Evolutionary conservation across 345 rosid species (phyloP), one percentile per base, ranked within the genome.

Genomic region (Corchorus capsularis): DNA sequence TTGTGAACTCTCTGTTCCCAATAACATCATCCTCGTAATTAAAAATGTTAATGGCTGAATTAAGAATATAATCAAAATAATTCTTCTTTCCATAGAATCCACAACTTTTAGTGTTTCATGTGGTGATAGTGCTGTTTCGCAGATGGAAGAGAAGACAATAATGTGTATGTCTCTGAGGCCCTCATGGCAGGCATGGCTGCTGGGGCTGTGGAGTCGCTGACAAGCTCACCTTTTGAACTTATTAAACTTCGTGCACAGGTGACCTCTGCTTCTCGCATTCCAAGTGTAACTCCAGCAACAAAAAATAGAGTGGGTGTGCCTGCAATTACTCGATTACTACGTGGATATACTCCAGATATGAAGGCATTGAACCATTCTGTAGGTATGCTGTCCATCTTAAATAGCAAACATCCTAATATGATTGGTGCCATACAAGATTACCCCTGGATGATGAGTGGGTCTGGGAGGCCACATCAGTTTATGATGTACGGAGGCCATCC

Each of bases 381-480:
- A 74, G 84, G 87, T 82, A 91, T 93, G 79, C 82, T 96, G 79
- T 92, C 99, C 63, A 85, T 88, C 70, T 80, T 93, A 73, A 85
- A 85, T n/a, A 76, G 88, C 71, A 92, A 90, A 65, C 91, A 90
- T 75, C 89, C 91, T 27, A 86, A 89, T 85, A 78, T 96, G 85
- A 78, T 64, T 47, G 85, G 85, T 45, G 88, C 97, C 37, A 84
- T 96, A 79, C 90, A 84, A 89, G 88, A 87, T 69, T 87, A 87
- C 75, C 99, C 97, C 4, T 93, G 96, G 99, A 96, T 93, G 97
- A 92, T 96, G 89, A 89, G 90, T 63, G 99, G 99, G 35, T 86
- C 97, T 50, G 98, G 99, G 53, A 93, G 82, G 84, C 92, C 94
- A 6, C 99, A 54, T 72, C 94, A 34, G 88, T 88, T 17, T 88